Conservation (phyloP, 2,329 filamentous ascomycete species). For the Bipolaris gigantea region DNA sequence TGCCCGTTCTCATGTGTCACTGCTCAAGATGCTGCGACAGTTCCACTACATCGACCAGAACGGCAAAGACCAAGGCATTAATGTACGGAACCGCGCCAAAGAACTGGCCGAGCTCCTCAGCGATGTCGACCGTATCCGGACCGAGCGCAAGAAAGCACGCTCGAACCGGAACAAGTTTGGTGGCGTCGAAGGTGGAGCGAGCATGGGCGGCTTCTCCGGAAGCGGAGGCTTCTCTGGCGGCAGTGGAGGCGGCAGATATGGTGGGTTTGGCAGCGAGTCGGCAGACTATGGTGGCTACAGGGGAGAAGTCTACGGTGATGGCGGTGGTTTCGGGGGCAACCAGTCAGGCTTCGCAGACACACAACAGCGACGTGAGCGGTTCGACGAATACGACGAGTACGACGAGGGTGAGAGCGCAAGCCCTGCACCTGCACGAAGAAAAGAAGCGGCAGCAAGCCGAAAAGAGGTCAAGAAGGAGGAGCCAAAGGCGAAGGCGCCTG, state of each 20-base stretch:
- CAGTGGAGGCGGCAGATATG: slow-evolving; percentile 64
- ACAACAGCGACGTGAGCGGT: slow-evolving; percentile 69
- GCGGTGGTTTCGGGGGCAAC: slow-evolving; percentile 87
- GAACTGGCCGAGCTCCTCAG: slow-evolving; percentile 91
- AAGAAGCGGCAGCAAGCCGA: slow-evolving; percentile 46
- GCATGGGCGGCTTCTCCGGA: slow-evolving; percentile 58
- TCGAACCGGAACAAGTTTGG: slow-evolving; percentile 92
- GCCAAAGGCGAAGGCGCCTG: slow-evolving; percentile 70
- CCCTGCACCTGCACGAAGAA: slow-evolving; percentile 55
- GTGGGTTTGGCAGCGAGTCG: slow-evolving; percentile 77
- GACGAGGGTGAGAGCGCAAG: slow-evolving; percentile 70
- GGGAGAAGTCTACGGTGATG: slow-evolving; percentile 87
- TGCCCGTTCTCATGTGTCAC: slow-evolving; percentile 88
- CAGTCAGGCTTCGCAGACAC: slow-evolving; percentile 66
- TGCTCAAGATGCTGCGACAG: slow-evolving; percentile 97
- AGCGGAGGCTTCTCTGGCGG: slow-evolving; percentile 47
- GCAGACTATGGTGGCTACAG: slow-evolving; percentile 68
- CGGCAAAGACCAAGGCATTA: slow-evolving; percentile 97
- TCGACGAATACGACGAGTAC: slow-evolving; percentile 96
- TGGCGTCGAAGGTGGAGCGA: slow-evolving; percentile 83
- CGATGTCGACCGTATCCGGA: slow-evolving; percentile 82
- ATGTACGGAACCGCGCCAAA: slow-evolving; percentile 94
- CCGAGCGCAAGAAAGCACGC: slow-evolving; percentile 82
- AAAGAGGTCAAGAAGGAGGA: slow-evolving; percentile 65
- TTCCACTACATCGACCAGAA: slow-evolving; percentile 97